Percentiles rank a stretch among this genome's conserved stretches.
Conservation (phyloP, 306 rosid genomes). For the Ormosia emarginata region DNA sequence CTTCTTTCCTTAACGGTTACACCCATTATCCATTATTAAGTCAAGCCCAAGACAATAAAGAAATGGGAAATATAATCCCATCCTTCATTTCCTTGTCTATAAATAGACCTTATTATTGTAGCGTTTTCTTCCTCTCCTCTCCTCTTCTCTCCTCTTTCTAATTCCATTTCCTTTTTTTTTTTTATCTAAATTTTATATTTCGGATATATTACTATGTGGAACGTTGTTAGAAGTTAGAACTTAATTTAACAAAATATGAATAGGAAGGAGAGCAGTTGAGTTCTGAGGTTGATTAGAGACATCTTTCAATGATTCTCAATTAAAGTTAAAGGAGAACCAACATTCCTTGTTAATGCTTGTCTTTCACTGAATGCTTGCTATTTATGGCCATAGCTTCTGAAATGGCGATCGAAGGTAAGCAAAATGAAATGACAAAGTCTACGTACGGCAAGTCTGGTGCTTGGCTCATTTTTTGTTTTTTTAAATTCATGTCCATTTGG, state of each 20-base stretch:
- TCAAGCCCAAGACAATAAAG: not conserved
- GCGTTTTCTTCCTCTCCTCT: not conserved
- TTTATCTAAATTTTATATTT: not conserved
- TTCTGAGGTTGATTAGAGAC: too few relatives aligned
- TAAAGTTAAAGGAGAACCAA: too few relatives aligned
- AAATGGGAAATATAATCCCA: not conserved
- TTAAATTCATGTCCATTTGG: not conserved
- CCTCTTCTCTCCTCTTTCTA: not conserved
- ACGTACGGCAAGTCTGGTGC: not conserved
- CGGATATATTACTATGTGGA: not conserved
- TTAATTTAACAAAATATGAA: not conserved
- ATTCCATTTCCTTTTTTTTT: not conserved
- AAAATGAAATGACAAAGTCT: too few relatives aligned
- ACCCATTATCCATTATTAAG: too few relatives aligned
- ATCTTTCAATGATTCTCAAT: too few relatives aligned
- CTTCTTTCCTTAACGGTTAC: too few relatives aligned
- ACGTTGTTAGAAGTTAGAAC: not conserved
- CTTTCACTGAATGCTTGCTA: too few relatives aligned
- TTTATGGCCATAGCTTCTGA: too few relatives aligned
- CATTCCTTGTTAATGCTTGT: too few relatives aligned
- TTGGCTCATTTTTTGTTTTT: not conserved
- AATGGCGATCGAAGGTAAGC: too few relatives aligned
- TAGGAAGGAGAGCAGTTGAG: too few relatives aligned
- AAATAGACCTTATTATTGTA: not conserved
- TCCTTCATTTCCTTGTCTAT: not conserved